A percentile compares a stretch with the other conserved stretches of the same genome.
Evolutionary conservation across 768 basidiomycete genomes (phyloP).

Genomic region (Paxillus rubicundulus): DNA sequence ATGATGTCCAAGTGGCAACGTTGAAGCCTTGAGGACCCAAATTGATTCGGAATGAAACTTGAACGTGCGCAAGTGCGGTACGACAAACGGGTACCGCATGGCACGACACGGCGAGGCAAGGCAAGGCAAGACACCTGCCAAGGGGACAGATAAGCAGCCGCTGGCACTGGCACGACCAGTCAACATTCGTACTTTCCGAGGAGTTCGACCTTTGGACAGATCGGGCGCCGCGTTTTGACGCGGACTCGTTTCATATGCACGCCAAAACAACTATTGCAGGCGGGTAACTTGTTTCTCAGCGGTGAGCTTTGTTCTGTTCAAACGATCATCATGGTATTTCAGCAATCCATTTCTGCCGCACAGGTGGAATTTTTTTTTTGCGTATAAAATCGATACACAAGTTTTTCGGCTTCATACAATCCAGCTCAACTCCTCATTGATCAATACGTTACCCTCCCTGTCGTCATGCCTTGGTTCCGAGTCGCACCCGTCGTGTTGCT

Average conservation of each 20-base stretch:
- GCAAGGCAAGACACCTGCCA: too few species aligned
- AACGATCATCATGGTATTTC: background rate
- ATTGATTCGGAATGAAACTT: too few species aligned
- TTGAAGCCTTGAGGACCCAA: too few species aligned
- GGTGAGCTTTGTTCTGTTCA: background rate
- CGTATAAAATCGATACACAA: background rate
- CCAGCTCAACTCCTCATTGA: background rate
- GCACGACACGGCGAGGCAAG: too few species aligned
- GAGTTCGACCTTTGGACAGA: background rate
- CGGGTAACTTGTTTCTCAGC: too few species aligned
- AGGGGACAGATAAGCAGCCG: too few species aligned
- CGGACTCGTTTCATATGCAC: background rate
- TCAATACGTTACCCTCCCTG: background rate
- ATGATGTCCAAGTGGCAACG: too few species aligned
- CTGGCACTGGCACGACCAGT: background rate
- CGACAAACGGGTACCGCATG: too few species aligned
- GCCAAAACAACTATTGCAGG: background rate
- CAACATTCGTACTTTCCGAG: background rate
- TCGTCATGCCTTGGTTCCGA: conserved; percentile 7
- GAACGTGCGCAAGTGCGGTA: too few species aligned
- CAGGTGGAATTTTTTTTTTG: background rate
- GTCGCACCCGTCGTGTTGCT: conserved; percentile 2
- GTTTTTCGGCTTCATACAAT: background rate
- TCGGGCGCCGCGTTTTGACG: background rate
- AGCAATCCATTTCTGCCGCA: background rate